A percentile compares a stretch with the other conserved stretches of the same genome.
phyloP scores from a whole-genome alignment of 1,139 yeast species.

The Yamadazyma kanchanaburiensis region DNA sequence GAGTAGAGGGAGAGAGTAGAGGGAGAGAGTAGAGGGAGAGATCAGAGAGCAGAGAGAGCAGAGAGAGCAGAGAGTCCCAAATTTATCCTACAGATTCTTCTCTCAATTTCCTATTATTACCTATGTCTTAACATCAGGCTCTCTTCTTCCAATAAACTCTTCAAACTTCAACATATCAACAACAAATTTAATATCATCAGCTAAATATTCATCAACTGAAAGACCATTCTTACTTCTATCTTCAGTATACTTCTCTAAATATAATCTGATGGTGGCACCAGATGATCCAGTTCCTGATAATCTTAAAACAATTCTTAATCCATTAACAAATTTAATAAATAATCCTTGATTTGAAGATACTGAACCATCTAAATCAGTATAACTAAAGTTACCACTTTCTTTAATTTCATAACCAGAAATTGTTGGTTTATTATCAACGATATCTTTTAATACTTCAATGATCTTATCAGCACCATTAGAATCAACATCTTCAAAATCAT shows the following conservation, averaged over 20 bases:
- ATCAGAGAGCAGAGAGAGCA: background rate
- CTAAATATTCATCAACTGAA: constrained; percentile 69
- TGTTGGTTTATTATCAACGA: constrained; percentile 28
- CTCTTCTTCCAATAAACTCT: constrained; percentile 73
- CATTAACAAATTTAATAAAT: constrained; percentile 75
- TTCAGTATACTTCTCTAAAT: constrained; percentile 77
- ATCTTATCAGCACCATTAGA: constrained; percentile 73
- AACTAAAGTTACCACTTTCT: constrained; percentile 86
- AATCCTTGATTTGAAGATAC: constrained; percentile 92
- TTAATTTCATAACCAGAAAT: constrained; percentile 49
- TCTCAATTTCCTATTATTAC: background rate
- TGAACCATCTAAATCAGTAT: constrained; percentile 93
- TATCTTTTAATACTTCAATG: constrained; percentile 50
- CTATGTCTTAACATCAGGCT: constrained; percentile 86
- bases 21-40: no score
- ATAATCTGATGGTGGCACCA: constrained; percentile 94
- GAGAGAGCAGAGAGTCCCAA: background rate
- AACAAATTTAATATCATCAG: constrained; percentile 59
- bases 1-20: no score
- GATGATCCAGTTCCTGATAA: constrained; percentile 97
- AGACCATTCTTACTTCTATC: constrained; percentile 50
- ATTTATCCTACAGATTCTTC: background rate
- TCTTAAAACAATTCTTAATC: constrained; percentile 85
- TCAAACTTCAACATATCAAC: constrained; percentile 68
- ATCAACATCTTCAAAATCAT: constrained; percentile 84